Percentiles rank a stretch among this genome's conserved stretches.
Evolutionary conservation across 2,329 filamentous ascomycete species (phyloP).

Genomic region (Trichoderma aggressivum): DNA sequence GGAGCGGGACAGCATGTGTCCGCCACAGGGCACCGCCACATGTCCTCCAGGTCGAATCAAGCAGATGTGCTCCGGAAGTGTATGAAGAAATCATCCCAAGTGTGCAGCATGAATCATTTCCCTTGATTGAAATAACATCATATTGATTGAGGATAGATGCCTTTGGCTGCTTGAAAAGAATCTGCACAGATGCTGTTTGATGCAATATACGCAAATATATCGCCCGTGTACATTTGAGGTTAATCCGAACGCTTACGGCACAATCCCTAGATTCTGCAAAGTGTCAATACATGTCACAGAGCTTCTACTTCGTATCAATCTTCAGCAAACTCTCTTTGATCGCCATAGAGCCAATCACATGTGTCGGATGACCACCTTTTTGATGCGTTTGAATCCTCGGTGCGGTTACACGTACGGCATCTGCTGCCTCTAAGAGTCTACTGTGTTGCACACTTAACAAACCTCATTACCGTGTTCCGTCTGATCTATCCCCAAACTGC

Average conservation of each 20-base stretch:
- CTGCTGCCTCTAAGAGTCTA: background rate
- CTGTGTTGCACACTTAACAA: background rate
- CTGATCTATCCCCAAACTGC: background rate
- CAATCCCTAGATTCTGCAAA: background rate
- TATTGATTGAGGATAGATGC: background rate
- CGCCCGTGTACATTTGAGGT: background rate
- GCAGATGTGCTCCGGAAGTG: background rate
- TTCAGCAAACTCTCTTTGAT: background rate
- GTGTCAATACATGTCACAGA: background rate
- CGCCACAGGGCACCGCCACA: background rate
- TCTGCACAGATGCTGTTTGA: background rate
- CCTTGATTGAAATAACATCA: background rate
- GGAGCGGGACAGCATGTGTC: background rate
- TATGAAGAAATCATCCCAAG: background rate
- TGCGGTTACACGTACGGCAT: background rate
- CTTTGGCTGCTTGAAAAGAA: background rate
- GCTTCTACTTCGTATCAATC: background rate
- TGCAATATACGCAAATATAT: background rate
- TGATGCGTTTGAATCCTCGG: background rate
- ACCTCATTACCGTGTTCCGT: background rate
- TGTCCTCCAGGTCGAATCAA: background rate
- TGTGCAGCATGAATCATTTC: background rate
- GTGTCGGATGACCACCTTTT: background rate
- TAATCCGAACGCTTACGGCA: background rate
- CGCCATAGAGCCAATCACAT: background rate